Evolutionary conservation across 768 basidiomycete genomes (phyloP).

Genomic region (Boletus huronensis): DNA sequence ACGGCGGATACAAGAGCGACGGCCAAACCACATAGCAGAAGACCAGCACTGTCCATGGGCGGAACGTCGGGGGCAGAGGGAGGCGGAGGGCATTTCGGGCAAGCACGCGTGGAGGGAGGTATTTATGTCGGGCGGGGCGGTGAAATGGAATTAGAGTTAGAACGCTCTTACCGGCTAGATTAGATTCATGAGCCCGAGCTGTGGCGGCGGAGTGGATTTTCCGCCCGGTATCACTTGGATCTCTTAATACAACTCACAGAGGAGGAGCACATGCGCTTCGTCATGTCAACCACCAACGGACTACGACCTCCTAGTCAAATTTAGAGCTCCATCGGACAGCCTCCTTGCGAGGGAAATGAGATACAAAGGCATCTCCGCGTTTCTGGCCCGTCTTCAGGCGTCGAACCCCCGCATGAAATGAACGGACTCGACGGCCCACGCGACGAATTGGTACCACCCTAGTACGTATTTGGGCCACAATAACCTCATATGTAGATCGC

Average conservation of each 20-base stretch:
- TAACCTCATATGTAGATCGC: conserved; percentile 24
- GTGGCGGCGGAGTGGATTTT: conserved; percentile 22
- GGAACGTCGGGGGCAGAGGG: conserved; percentile 20
- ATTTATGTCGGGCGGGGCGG: conserved; percentile 31
- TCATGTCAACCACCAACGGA: conserved; percentile 19
- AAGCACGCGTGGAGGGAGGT: conserved; percentile 21
- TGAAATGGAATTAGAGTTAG: conserved; percentile 31
- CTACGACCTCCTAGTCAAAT: conserved; percentile 7
- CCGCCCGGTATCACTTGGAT: not conserved
- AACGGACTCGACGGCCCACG: conserved; percentile 24
- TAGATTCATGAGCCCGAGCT: conserved; percentile 25
- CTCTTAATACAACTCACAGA: not conserved
- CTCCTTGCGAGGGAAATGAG: conserved; percentile 17
- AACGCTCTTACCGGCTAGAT: conserved; percentile 24
- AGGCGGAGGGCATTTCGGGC: conserved; percentile 29
- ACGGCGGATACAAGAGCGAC: conserved; percentile 13
- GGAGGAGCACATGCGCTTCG: not conserved
- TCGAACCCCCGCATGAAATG: conserved; percentile 30
- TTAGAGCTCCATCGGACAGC: conserved; percentile 11
- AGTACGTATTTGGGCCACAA: conserved; percentile 19
- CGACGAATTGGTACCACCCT: conserved; percentile 12
- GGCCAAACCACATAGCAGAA: conserved; percentile 20
- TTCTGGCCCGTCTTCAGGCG: conserved; percentile 25
- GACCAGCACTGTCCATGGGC: conserved; percentile 24
- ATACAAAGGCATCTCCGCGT: conserved; percentile 26